Evolutionary conservation across 2,329 filamentous ascomycete species (phyloP).

Genomic region (Trichoderma koningiopsis): DNA sequence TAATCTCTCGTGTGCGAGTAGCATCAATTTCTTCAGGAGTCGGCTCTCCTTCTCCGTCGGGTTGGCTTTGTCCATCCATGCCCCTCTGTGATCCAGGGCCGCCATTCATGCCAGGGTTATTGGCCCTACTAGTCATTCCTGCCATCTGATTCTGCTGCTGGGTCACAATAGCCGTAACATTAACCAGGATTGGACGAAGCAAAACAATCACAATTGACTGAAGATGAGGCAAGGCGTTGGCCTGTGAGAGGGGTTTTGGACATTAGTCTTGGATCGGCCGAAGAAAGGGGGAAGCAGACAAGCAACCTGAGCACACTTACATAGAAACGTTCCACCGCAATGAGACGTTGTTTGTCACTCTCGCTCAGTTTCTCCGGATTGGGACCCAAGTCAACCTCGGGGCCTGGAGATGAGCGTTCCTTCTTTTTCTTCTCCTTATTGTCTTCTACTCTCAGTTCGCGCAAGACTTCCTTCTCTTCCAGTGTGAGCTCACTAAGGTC

Average conservation of each 20-base stretch:
- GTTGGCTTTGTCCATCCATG: conserved; percentile 38
- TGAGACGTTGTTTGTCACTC: conserved; percentile 65
- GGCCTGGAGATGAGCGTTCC: conserved; percentile 30
- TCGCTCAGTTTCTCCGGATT: conserved; percentile 50
- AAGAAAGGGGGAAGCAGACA: not conserved
- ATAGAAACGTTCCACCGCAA: conserved; percentile 81
- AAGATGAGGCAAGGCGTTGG: conserved; percentile 75
- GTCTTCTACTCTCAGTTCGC: conserved; percentile 44
- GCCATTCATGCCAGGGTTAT: conserved; percentile 46
- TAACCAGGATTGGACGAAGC: conserved; percentile 82
- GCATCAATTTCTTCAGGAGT: conserved; percentile 79
- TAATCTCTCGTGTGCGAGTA: conserved; percentile 80
- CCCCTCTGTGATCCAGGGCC: conserved; percentile 39
- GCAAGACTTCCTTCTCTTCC: conserved; percentile 47
- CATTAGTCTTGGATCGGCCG: not conserved
- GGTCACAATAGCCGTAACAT: conserved; percentile 81
- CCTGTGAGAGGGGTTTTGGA: conserved; percentile 50
- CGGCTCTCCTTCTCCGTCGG: conserved; percentile 48
- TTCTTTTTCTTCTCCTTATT: conserved; percentile 37
- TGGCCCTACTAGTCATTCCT: conserved; percentile 43
- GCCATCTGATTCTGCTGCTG: conserved; percentile 46
- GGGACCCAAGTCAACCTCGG: conserved; percentile 51
- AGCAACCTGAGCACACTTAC: conserved; percentile 54
- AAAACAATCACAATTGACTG: conserved; percentile 93
- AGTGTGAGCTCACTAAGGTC: conserved; percentile 49